Conservation (phyloP, 73 alveolate genomes). For the Paramecium bursaria region DNA sequence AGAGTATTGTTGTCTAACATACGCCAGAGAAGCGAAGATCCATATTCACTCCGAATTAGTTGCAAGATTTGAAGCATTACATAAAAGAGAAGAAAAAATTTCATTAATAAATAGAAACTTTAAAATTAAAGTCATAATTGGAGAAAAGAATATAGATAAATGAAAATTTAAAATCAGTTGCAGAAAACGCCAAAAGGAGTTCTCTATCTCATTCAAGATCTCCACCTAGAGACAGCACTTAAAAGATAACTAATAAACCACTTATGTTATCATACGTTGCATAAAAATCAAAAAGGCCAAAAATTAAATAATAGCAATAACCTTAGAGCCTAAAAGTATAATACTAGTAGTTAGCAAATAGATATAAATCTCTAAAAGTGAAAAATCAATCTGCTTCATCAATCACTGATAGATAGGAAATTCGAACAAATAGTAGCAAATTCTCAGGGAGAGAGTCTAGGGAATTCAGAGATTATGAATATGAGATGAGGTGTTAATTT, state of each 20-base stretch:
- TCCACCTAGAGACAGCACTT: conserved; percentile 47
- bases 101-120: neutral
- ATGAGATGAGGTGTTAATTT: conserved; percentile 40
- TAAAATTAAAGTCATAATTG: neutral
- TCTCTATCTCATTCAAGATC: conserved; percentile 48
- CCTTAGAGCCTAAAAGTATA: conserved; percentile 10
- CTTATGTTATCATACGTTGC: conserved; percentile 46
- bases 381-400: neutral
- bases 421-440: too few relatives aligned
- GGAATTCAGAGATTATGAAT: conserved; percentile 46
- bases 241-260: conserved; percentile 23
- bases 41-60: neutral
- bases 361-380: conserved; percentile 33
- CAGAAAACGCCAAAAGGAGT: conserved; percentile 43
- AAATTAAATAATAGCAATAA: neutral
- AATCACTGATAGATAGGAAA: neutral
- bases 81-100: conserved; percentile 50
- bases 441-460: too few relatives aligned
- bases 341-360: conserved; percentile 8
- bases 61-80: conserved; percentile 11
- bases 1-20: too few relatives aligned
- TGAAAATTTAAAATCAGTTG: conserved; percentile 38
- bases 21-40: neutral
- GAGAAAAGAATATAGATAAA: conserved; percentile 33
- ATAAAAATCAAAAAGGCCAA: conserved; percentile 1